phyloP scores from a whole-genome alignment of 2,329 filamentous ascomycete species.

The Cryphonectria naterciae region DNA sequence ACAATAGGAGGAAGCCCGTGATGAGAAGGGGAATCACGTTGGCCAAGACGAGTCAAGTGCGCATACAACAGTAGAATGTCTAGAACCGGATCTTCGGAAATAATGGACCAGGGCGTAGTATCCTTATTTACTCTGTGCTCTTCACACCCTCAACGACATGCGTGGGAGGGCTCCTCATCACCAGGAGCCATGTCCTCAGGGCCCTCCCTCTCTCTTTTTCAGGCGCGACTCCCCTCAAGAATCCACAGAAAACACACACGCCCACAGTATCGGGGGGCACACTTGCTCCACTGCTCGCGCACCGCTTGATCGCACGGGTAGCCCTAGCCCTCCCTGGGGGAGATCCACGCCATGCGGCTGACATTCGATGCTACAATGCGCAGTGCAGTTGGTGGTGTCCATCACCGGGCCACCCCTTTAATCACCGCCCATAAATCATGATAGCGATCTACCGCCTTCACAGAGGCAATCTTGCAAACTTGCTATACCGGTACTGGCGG shows the following conservation, averaged over 20 bases:
- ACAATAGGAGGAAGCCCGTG: background rate
- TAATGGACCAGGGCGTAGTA: background rate
- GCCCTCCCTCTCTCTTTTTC: background rate
- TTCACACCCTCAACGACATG: background rate
- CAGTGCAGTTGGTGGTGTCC: background rate
- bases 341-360: background rate
- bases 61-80: background rate
- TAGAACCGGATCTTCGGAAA: background rate
- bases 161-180: background rate
- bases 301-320: background rate
- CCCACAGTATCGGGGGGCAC: background rate
- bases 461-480: background rate
- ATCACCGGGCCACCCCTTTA: background rate
- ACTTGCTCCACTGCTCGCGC: background rate
- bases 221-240: background rate
- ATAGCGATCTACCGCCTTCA: background rate
- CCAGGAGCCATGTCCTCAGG: background rate
- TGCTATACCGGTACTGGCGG: background rate
- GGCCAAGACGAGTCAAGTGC: background rate
- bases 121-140: background rate
- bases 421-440: background rate
- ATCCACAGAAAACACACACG: background rate
- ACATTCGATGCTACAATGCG: background rate
- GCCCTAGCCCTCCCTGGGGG: background rate
- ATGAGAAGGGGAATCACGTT: background rate